Evolutionary conservation across 2,329 filamentous ascomycete species (phyloP), one percentile per base, ranked within the genome.

Genomic region (Botryosphaeria agaves): DNA sequence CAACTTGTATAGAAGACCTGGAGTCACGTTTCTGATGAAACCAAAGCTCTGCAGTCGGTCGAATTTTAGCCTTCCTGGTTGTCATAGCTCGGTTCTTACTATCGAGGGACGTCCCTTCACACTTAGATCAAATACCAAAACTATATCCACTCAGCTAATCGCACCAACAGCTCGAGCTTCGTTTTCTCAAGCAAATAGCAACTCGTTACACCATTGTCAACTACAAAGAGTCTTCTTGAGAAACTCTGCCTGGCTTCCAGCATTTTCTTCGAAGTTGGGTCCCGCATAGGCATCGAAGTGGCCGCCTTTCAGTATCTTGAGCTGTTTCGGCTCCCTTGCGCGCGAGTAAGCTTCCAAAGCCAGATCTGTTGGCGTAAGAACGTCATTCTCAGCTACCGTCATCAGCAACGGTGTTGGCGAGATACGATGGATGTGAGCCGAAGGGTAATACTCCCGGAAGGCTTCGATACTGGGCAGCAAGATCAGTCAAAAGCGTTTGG

Each of bases 251-350:
- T 56, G 49, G 11, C 30, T 38, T 5, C 32, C 36, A 26, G 48
- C 39, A 32, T 52, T 52, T 19, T 39, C 37, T 34, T 51, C 51
- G 29, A 48, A 41, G 31, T 37, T 36, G 3, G 25, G 12, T 8
- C 41, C 43, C 3, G 28, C 31, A 24, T 55, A 58, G 7, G 35
- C 44, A 33, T 55, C 54, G 38, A 57, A 59, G 42, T 59, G 56
- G 3, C 50, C 54, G n/a, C 50, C 47, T 6, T 46, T 41, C 15
- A 58, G 30, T 14, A 53, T 37, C 8, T 48, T 39, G 28, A 59
- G 38, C 32, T 53, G 40, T 38, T 59, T 59, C 12, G 53, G 54
- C 38, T 58, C 54, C 18, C 38, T 32, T 1, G 54, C 56, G 5
- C 44, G 41, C n/a, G 39, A 36, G 33, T 46, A 57, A 8, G 53